A percentile compares a stretch with the other conserved stretches of the same genome.
Conservation (phyloP, 208 protist genomes). For the Wallacemonas sp. region DNA sequence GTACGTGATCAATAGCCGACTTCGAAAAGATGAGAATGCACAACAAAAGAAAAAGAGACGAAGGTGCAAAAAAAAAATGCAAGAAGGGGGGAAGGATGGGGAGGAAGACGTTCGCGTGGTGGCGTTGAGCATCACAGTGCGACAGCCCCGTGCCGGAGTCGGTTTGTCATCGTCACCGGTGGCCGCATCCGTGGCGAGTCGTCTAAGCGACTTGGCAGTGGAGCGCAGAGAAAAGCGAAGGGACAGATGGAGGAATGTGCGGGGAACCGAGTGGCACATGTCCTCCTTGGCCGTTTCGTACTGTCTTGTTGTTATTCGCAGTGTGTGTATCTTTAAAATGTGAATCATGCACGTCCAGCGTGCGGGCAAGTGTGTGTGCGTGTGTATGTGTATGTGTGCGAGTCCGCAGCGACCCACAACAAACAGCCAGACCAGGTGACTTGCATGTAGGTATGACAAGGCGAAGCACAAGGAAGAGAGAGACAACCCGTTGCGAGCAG, state of each 20-base stretch:
- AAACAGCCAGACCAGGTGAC: too few species aligned
- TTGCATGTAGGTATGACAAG: too few species aligned
- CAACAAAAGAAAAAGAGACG: background rate
- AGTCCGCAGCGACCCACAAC: too few species aligned
- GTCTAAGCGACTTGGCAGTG: too few species aligned
- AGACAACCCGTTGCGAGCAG: background rate
- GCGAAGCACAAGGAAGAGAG: background rate
- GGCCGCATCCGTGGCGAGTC: too few species aligned
- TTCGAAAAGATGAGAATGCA: background rate
- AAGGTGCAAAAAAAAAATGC: background rate
- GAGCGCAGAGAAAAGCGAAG: too few species aligned
- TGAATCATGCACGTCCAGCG: background rate
- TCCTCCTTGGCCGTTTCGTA: background rate
- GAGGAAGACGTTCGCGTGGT: too few species aligned
- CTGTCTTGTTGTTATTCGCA: background rate
- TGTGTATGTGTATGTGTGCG: background rate
- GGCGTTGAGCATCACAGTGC: too few species aligned
- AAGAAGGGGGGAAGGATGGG: background rate
- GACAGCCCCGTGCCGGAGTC: too few species aligned
- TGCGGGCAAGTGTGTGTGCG: background rate
- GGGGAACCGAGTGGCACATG: too few species aligned
- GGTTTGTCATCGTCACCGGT: too few species aligned
- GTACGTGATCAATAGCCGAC: conserved; percentile 71
- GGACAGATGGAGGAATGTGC: too few species aligned
- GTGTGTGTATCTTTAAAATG: background rate